Evolutionary conservation across 106 monocot species (phyloP).

Genomic region (Dendrobium huoshanense): DNA sequence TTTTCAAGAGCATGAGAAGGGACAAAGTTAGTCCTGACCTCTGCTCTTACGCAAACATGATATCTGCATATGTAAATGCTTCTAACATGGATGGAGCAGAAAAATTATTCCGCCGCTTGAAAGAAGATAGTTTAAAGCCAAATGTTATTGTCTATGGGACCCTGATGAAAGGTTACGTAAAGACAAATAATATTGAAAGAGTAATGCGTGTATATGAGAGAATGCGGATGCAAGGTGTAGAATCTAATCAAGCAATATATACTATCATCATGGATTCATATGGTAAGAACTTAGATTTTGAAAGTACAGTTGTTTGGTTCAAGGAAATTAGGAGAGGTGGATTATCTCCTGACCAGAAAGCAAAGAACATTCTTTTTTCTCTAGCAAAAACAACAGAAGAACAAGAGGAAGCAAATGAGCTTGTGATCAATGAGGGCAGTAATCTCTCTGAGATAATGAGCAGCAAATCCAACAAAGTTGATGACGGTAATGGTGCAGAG

Average conservation of each 20-base stretch:
- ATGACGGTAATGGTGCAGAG: neutral
- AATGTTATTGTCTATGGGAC: constrained; percentile 87
- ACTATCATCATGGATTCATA: constrained; percentile 93
- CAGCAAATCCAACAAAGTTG: neutral
- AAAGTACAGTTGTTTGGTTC: constrained; percentile 72
- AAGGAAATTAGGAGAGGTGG: constrained; percentile 75
- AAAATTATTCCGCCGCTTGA: constrained; percentile 78
- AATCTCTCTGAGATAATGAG: neutral
- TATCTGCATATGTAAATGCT: constrained; percentile 86
- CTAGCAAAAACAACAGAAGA: constrained; percentile 73
- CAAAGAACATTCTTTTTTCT: constrained; percentile 79
- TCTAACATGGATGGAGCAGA: constrained; percentile 92
- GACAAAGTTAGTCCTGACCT: constrained; percentile 71
- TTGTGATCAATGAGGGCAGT: constrained; percentile 34
- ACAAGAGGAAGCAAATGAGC: constrained; percentile 54
- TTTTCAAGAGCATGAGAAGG: constrained; percentile 93
- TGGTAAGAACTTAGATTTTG: constrained; percentile 85
- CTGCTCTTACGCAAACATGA: constrained; percentile 87
- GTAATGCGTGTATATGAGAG: constrained; percentile 77
- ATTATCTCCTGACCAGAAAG: constrained; percentile 81
- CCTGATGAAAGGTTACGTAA: constrained; percentile 93
- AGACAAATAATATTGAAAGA: constrained; percentile 64
- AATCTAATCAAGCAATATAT: constrained; percentile 80
- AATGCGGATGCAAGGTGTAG: constrained; percentile 70
- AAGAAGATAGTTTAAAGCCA: constrained; percentile 79